These are phyloP conservation scores for Pholiota adiposa DNA, from an alignment of 1,284 basidiomycete genomes.

Conservation along the genomic window DNA sequence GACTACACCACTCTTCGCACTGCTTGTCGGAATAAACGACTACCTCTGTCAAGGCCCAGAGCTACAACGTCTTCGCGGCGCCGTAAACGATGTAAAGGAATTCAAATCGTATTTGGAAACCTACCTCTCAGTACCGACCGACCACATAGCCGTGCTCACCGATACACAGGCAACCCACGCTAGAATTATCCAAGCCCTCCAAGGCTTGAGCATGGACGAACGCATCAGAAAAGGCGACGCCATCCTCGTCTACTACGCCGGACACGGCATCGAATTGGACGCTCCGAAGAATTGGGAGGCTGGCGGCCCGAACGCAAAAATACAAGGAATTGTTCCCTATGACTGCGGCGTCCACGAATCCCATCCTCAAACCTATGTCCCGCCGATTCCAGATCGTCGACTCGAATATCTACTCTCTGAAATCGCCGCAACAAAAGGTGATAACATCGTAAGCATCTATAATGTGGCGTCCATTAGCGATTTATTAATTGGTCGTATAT, in stretches of 20 bases:
- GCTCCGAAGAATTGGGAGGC: background rate
- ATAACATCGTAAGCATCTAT: constrained; percentile 4
- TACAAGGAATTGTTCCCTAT: background rate
- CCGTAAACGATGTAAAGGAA: background rate
- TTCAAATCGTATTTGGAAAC: background rate
- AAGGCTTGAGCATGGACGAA: background rate
- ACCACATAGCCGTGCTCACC: background rate
- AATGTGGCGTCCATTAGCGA: background rate
- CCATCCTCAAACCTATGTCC: background rate
- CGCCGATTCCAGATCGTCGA: background rate
- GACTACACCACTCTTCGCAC: background rate
- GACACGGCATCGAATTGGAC: background rate
- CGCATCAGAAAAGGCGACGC: background rate
- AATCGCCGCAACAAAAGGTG: background rate
- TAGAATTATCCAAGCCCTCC: background rate
- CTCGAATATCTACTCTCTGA: background rate
- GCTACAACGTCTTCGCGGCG: background rate
- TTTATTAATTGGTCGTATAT: background rate
- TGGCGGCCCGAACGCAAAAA: background rate
- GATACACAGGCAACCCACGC: background rate
- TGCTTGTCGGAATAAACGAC: background rate
- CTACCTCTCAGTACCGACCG: background rate
- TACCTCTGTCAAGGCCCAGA: background rate
- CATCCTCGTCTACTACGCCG: constrained; percentile 7
- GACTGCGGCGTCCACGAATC: background rate